Base-by-base conservation (phyloP, 1,284 basidiomycete genomes). In the Leucoagaricus sp. region DNA sequence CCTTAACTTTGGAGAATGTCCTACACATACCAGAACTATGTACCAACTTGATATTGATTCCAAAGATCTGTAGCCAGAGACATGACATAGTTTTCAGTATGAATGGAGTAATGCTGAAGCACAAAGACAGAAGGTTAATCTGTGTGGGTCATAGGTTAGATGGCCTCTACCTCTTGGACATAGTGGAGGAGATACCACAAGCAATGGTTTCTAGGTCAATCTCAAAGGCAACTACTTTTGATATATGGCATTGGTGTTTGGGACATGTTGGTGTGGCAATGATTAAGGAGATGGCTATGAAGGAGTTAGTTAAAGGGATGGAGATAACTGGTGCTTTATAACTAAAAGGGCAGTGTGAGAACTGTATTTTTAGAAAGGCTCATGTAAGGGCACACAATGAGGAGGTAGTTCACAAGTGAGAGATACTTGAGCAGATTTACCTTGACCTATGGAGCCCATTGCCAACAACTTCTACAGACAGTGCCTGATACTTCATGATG, bases 311-410 rank as follows among this genome's bases (percentile, higher is more conserved):
- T 1, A 3, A 41, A 25, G 15, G 42, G 7, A 1, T 42, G 7
- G 4, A 23, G 10, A 2, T 29, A 3, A 7, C 8, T 28, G 28
- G 8, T 19, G 10, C 12, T 53, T 4, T 13, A 47, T 21, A 29
- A 25, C 9, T 31, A 21, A 12, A 58, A 54, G 31, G 36, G 38
- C 3, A 4, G 45, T 28, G 57, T 64, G 12, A 46, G 25, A 49
- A 58, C 19, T 60, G 64, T 1, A 19, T 54, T 6, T 63, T 59
- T 36, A 59, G 64, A 10, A 67, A 67, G 41, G 61, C 64, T 4
- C 40, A 59, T 1, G 36, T 52, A 1, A 15, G 59, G 4, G 63
- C 59, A 10, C 67, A 63, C 31, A 59, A 67, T 44, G 54, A 53
- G 36, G 44, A 21, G 3, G 55, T 60, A 0, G 34, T 19, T 1